Percentiles rank a stretch among this genome's conserved stretches.
Evolutionary conservation across 306 rosid species (phyloP).

Genomic region (Cyclanthera cordifolia): DNA sequence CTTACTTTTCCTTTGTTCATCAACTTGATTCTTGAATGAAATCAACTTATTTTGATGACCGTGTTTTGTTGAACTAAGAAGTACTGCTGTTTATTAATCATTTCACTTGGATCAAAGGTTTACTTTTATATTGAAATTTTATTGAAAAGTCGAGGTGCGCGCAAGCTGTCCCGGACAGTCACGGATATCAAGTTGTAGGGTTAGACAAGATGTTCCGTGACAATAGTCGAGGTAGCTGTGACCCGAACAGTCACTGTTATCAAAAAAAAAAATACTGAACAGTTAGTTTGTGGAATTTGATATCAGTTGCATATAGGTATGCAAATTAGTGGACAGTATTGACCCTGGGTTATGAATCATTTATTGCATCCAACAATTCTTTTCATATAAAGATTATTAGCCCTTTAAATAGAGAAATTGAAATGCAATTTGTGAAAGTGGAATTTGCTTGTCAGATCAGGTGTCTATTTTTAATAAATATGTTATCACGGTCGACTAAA

Average conservation of each 20-base stretch:
- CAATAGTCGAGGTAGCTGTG: too few relatives aligned
- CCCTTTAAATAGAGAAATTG: too few relatives aligned
- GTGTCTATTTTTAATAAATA: too few relatives aligned
- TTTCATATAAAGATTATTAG: too few relatives aligned
- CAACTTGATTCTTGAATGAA: neutral
- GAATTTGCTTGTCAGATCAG: too few relatives aligned
- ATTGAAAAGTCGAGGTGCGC: too few relatives aligned
- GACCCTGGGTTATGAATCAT: neutral
- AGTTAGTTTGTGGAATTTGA: neutral
- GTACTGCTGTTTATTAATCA: neutral
- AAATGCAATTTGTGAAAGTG: neutral
- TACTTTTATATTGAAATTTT: neutral
- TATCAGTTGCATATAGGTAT: neutral
- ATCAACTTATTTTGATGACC: neutral
- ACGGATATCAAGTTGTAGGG: too few relatives aligned
- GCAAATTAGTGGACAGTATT: neutral
- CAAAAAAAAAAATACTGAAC: too few relatives aligned
- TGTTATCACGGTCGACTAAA: too few relatives aligned
- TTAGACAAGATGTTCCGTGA: too few relatives aligned
- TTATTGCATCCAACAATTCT: too few relatives aligned
- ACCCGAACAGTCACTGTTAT: too few relatives aligned
- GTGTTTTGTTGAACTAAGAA: neutral
- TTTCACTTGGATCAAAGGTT: neutral
- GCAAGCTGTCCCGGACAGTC: neutral
- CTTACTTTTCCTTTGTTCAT: neutral